Percentiles rank a stretch among this genome's conserved stretches.
Conservation (phyloP, 441 rosid genomes). For the Pelargonium myrrhifolium region DNA sequence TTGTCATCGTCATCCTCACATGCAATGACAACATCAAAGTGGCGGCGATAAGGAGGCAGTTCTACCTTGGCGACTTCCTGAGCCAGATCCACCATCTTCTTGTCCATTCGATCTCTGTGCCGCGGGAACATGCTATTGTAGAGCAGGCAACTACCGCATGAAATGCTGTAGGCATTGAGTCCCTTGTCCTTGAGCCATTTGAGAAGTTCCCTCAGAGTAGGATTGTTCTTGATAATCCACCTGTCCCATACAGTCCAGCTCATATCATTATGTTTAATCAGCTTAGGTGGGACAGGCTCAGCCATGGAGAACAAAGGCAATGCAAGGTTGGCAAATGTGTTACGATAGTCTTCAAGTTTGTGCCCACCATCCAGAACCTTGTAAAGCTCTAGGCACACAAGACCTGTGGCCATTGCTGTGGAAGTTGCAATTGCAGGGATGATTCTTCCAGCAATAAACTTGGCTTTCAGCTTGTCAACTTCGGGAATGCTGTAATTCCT, state of each 20-base stretch:
- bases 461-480: slow-evolving; percentile 90
- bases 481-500: slow-evolving; percentile 87
- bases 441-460: slow-evolving; percentile 91
- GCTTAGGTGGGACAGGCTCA: slow-evolving; percentile 82
- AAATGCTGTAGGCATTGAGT: slow-evolving; percentile 74
- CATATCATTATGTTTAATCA: slow-evolving; percentile 71
- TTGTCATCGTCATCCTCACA: slow-evolving; percentile 92
- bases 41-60: slow-evolving; percentile 55
- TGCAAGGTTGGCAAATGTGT: slow-evolving; percentile 89
- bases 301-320: slow-evolving; percentile 90
- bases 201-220: slow-evolving; percentile 70
- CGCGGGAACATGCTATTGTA: slow-evolving; percentile 70
- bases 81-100: slow-evolving; percentile 70
- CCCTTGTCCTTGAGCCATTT: slow-evolving; percentile 76
- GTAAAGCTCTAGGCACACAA: slow-evolving; percentile 86
- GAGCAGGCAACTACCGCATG: slow-evolving; percentile 72
- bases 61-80: slow-evolving; percentile 79
- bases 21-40: slow-evolving; percentile 74
- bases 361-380: slow-evolving; percentile 75
- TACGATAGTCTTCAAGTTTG: slow-evolving; percentile 77
- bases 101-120: slow-evolving; percentile 83
- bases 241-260: slow-evolving; percentile 96
- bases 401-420: slow-evolving; percentile 93
- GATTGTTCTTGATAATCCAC: slow-evolving; percentile 67
- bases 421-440: slow-evolving; percentile 95